Evolutionary conservation across 2,329 filamentous ascomycete genomes (phyloP), one percentile per base, ranked within the genome.

Genomic region (Thielaviopsis cerberus): DNA sequence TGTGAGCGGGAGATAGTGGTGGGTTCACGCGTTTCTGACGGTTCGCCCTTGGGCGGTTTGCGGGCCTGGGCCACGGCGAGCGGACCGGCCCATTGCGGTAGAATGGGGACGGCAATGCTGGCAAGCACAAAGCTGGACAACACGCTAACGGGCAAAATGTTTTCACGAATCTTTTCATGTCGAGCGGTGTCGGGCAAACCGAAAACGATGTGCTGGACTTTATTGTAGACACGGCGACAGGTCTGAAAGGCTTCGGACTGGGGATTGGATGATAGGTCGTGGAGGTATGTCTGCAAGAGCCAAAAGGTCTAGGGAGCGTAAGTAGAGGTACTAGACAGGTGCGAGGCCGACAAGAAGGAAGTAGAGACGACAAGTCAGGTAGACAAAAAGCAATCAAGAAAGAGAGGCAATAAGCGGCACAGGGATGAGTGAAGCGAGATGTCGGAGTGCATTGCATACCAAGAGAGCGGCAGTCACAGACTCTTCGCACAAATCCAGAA

Each of bases 241-340:
- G 85, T 91, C 71, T 86, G 83, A 72, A 92, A 92, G 54, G 85
- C 78, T 65, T 83, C 80, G 61, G 85, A 83, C 67, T 85, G 83
- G 1, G 87, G 87, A 60, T 85, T 86, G 66, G 77, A 74, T 58
- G 85, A 79, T 62, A 92, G 80, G 68, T 92, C 88, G 73, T 87
- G 84, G 27, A 92, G 79, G 67, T 92, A 90, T 4, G 86, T 91
- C 71, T 92, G 87, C 70, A 92, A 89, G 55, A 92, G 78, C 87
- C 87, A 92, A 70, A 92, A 92, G 37, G 87, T 91, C 87, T 92
- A 17, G 22, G 10, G 24, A 50, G 25, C n/a, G n/a, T 4, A 10
- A n/a, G 45, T 25, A 6, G 10, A 20, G 20, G 13, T 27, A 25
- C 30, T 34, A 17, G 53, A 23, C 22, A 24, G 37, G n/a, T n/a